phyloP scores from a whole-genome alignment of 139 green algal species.

The Chara braunii region DNA sequence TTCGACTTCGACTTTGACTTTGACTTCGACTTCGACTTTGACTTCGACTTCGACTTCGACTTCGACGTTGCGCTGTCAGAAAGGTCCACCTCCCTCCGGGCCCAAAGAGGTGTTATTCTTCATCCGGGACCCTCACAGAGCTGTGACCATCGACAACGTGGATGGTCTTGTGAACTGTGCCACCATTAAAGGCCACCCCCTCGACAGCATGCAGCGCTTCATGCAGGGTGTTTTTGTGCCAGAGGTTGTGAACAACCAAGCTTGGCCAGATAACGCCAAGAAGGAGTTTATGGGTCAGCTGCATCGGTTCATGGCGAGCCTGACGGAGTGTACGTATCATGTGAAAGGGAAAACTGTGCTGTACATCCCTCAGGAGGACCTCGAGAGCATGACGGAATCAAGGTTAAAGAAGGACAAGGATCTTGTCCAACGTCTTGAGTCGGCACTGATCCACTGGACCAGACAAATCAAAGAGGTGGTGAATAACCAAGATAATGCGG shows the following conservation, averaged over 20 bases:
- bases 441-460: conserved; percentile 75
- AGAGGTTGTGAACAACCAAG: conserved; percentile 51
- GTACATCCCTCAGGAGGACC: conserved; percentile 60
- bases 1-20: too few species aligned
- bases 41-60: too few species aligned
- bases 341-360: conserved; percentile 66
- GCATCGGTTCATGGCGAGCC: conserved; percentile 71
- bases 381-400: conserved; percentile 3
- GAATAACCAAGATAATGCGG: background rate
- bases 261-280: conserved; percentile 64
- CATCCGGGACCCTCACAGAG: too few species aligned
- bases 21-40: too few species aligned
- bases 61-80: too few species aligned
- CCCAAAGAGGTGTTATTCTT: too few species aligned
- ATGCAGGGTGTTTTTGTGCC: conserved; percentile 66
- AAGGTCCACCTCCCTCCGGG: too few species aligned
- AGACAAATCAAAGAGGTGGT: conserved; percentile 66
- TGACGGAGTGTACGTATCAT: conserved; percentile 63
- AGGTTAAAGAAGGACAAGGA: conserved; percentile 66
- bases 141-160: too few species aligned
- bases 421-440: conserved; percentile 75
- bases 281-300: conserved; percentile 60
- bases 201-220: too few species aligned
- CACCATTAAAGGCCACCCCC: too few species aligned
- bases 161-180: too few species aligned